Evolutionary conservation across 495 filamentous ascomycete genomes (phyloP).

Genomic region (Haplographium delicatum): DNA sequence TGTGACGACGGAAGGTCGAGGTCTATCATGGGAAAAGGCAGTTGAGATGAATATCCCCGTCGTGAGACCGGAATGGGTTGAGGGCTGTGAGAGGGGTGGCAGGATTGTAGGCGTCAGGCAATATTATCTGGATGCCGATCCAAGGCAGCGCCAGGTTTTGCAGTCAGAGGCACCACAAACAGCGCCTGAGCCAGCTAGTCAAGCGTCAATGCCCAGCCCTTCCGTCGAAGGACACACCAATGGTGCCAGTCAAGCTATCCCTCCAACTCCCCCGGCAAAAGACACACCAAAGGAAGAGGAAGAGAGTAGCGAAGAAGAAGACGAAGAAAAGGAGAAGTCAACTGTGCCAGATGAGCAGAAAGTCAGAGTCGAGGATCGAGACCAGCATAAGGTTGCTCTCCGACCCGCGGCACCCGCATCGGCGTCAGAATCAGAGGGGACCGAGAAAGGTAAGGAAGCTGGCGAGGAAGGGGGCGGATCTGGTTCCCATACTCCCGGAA

Average conservation of each 20-base stretch:
- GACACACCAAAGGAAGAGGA: slow-evolving; percentile 27
- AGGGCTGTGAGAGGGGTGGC: slow-evolving; percentile 88
- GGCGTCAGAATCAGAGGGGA: slow-evolving; percentile 5
- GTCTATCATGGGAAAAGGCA: slow-evolving; percentile 88
- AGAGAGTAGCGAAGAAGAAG: slow-evolving; percentile 19
- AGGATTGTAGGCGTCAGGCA: slow-evolving; percentile 90
- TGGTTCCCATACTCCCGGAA: slow-evolving; percentile 20
- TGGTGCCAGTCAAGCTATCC: slow-evolving; percentile 11
- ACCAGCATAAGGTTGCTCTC: slow-evolving; percentile 42
- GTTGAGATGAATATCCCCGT: slow-evolving; percentile 98
- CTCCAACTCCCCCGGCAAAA: slow-evolving; percentile 29
- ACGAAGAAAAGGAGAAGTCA: slow-evolving; percentile 31
- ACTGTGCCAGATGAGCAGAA: slow-evolving; percentile 49
- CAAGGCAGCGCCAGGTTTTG: slow-evolving; percentile 30
- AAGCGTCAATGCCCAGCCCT: slow-evolving; percentile 11
- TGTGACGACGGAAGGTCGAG: slow-evolving; percentile 92
- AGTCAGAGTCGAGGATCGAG: slow-evolving; percentile 46
- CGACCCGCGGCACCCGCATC: slow-evolving; percentile 13
- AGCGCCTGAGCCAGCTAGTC: slow-evolving; percentile 18
- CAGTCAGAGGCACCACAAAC: slow-evolving; percentile 27
- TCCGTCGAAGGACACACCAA: slow-evolving; percentile 18
- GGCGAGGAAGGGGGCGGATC: slow-evolving; percentile 17
- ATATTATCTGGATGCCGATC: slow-evolving; percentile 91
- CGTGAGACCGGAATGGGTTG: slow-evolving; percentile 95
- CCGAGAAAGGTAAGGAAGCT: slow-evolving; percentile 30